Base-by-base conservation (phyloP, 495 filamentous ascomycete genomes). In the Hypomontagnella submonticulosa region DNA sequence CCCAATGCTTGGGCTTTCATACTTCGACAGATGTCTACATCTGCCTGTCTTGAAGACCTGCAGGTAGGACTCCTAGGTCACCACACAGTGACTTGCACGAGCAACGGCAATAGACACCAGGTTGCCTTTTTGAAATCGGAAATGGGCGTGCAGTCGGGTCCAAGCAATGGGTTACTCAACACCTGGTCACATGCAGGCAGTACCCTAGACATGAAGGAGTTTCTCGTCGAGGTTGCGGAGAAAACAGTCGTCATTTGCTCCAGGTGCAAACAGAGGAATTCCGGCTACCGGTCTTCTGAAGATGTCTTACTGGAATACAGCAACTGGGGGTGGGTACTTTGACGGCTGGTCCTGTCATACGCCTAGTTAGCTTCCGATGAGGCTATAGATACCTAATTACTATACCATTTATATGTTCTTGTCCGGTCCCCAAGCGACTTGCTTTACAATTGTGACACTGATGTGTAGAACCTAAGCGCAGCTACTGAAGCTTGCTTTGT, bases 241-340 rank as follows among this genome's bases (percentile, higher is more conserved):
- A 72, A 72, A 49, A 72, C 69, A 6, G 33, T 66, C 3, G 40
- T 72, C 19, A 52, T 72, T 10, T 72, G 69, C 34, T 33, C 56
- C 0, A 59, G 20, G 15, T 72, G 69, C 42, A 69, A 58, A 34
- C 42, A 61, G 46, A 52, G 48, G 40, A 72, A 71, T 18, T 12
- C 32, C 0, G 55, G 69, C 4, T 72, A 72, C 42, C 16, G 53
- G 30, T 42, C 53, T 4, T 51, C 41, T 38, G 66, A 72, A 20
- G 69, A 71, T 8, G 58, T 66, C 4, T 20, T 69, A 11, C 41
- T 41, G 33, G 51, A 47, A 27, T 27, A 27, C 23, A 27, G 15
- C 64, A 61, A 38, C 15, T 18, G 4, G 8, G 20, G 36, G 57
- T 2, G 10, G 32, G 13, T 23, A 3, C 23, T 6, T 27, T 27